Conservation (phyloP, 345 rosid species). For the Rhodamnia argentea region DNA sequence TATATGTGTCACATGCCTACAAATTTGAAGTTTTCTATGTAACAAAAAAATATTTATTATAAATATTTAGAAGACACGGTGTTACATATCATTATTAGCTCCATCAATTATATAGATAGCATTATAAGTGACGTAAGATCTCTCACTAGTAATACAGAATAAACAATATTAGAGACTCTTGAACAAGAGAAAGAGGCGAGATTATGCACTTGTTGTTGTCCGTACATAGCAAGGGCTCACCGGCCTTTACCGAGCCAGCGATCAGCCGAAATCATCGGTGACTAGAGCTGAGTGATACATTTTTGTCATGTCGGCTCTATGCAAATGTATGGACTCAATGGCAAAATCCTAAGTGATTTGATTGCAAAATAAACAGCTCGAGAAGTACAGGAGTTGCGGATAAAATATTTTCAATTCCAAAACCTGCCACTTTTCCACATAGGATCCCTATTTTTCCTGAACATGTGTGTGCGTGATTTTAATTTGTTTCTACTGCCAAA, state of each 20-base stretch:
- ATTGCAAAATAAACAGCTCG: neutral
- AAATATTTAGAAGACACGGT: too few species aligned
- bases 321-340: neutral
- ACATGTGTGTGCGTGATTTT: neutral
- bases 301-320: neutral
- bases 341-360: neutral
- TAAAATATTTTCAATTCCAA: neutral
- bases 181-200: neutral
- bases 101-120: neutral
- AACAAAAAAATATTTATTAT: too few species aligned
- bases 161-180: neutral
- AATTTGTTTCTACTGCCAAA: neutral
- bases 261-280: neutral
- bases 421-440: neutral
- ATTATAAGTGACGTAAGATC: neutral
- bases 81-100: neutral
- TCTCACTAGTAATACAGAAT: neutral
- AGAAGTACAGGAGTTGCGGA: neutral
- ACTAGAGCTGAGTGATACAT: neutral
- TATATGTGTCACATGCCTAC: too few species aligned
- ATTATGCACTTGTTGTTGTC: neutral
- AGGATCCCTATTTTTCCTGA: neutral
- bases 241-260: neutral
- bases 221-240: neutral
- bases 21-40: too few species aligned